Evolutionary conservation across 257 asterid genomes (phyloP).

Genomic region (Rauvolfia tetraphylla): DNA sequence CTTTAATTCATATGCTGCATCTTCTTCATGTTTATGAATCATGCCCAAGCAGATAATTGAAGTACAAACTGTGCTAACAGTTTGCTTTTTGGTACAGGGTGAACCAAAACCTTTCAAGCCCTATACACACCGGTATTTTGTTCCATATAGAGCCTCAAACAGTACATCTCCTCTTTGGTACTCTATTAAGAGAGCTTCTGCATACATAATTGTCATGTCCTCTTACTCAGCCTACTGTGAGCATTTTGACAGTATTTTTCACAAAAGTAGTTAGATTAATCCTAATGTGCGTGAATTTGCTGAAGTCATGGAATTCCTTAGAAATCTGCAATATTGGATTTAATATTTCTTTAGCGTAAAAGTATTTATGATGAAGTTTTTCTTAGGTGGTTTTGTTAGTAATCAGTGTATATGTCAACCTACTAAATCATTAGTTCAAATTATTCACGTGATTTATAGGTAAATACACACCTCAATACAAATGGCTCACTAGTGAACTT

Average conservation of each 20-base stretch:
- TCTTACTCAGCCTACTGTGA: slow-evolving; percentile 15
- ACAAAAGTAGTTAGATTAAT: background rate
- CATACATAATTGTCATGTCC: slow-evolving; percentile 8
- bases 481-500: slow-evolving; percentile 21
- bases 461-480: slow-evolving; percentile 26
- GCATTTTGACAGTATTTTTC: background rate
- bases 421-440: background rate
- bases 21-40: background rate
- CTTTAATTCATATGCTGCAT: background rate
- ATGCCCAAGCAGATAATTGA: too few species aligned
- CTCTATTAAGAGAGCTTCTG: slow-evolving; percentile 13
- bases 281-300: background rate
- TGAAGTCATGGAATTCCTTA: background rate
- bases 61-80: background rate
- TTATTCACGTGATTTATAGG: background rate
- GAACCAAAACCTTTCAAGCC: slow-evolving; percentile 6
- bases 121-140: background rate
- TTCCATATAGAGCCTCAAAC: background rate
- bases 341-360: background rate
- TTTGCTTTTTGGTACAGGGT: background rate
- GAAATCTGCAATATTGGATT: background rate
- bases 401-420: background rate
- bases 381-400: background rate
- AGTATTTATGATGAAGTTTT: background rate
- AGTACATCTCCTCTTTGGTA: slow-evolving; percentile 18